These are phyloP conservation scores for Diphasiastrum complanatum DNA, from an alignment of 83 land plant species.

Conservation along the genomic window DNA sequence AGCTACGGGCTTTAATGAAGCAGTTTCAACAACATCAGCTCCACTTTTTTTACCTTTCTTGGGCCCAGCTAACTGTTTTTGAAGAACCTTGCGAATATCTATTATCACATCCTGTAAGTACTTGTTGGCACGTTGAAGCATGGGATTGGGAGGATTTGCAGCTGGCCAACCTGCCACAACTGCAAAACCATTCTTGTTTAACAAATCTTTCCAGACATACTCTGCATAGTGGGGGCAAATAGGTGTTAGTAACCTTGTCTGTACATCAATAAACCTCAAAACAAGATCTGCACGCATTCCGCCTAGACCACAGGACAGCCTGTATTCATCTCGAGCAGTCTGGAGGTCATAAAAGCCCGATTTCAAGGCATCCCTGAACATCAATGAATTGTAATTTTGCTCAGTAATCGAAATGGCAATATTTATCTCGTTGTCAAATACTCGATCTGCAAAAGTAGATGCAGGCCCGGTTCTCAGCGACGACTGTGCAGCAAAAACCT, in stretches of 20 bases:
- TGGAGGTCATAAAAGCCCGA: conserved; percentile 89
- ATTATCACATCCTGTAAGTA: conserved; percentile 67
- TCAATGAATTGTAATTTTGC: conserved; percentile 44
- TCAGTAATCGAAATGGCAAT: conserved; percentile 62
- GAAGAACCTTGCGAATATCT: conserved; percentile 56
- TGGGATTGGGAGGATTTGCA: conserved; percentile 43
- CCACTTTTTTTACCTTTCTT: conserved; percentile 57
- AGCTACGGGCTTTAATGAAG: conserved; percentile 22
- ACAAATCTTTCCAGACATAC: conserved; percentile 57
- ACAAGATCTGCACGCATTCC: conserved; percentile 76
- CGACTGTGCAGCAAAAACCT: conserved; percentile 51
- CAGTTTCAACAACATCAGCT: conserved; percentile 15
- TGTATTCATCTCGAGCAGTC: conserved; percentile 84
- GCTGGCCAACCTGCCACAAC: conserved; percentile 73
- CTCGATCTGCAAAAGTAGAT: conserved; percentile 62
- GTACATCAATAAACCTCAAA: conserved; percentile 81
- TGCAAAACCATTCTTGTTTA: conserved; percentile 62
- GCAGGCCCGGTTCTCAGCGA: conserved; percentile 45
- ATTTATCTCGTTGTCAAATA: conserved; percentile 78
- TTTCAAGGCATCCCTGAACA: conserved; percentile 88
- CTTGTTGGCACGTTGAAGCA: conserved; percentile 67
- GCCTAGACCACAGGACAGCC: conserved; percentile 59
- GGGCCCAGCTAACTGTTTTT: conserved; percentile 59
- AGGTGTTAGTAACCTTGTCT: conserved; percentile 75
- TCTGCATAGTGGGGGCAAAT: conserved; percentile 90